Base-by-base conservation (phyloP, 306 rosid genomes). In the Fragaria iinumae region DNA sequence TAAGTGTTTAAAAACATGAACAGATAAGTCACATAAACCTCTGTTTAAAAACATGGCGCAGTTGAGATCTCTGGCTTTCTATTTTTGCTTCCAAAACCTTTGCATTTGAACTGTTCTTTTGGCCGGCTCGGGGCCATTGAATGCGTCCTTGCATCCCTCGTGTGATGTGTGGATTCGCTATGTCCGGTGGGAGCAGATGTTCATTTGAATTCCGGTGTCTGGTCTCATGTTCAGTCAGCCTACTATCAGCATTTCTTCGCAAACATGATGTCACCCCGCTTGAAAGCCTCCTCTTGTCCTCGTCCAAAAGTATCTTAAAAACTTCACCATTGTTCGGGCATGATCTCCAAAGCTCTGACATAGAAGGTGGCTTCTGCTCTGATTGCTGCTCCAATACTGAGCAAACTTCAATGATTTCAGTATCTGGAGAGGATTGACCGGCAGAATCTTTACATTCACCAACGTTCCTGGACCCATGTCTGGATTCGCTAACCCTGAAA, bases 141-240 rank as follows among this genome's bases (percentile, higher is more conserved):
- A 84, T 77, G 74, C 87, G 63, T 6, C 97, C 96, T 77, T 80
- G 84, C 83, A 85, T 90, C 74, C 86, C 96, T 56, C 89, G 85
- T 71, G 83, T 74, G 68, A 90, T 84, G 81, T 90, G 97, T 11
- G 97, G 96, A 76, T 92, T 92, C 67, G 41, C 76, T 3, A 29
- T 38, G 7, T 76, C 73, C 4, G 75, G 50, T 71, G 71, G 74
- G 39, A 52, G 77, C 77, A 81, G 14, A 34, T 69, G 74, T 21
- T 49, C 81, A 67, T 13, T 59, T 53, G 73, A 29, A 41, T 82
- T 82, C 36, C 25, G 56, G n/a, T 32, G 68, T 73, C 69, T 76
- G 14, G 63, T 67, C 77, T 85, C 71, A 50, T 72, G 79, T 71
- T 72, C 80, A 52, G 34, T 48, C 21, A 10, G 36, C 52, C 69